Evolutionary conservation across 2,329 filamentous ascomycete species (phyloP), one percentile per base, ranked within the genome.

Genomic region (Mollisiaceae sp.): DNA sequence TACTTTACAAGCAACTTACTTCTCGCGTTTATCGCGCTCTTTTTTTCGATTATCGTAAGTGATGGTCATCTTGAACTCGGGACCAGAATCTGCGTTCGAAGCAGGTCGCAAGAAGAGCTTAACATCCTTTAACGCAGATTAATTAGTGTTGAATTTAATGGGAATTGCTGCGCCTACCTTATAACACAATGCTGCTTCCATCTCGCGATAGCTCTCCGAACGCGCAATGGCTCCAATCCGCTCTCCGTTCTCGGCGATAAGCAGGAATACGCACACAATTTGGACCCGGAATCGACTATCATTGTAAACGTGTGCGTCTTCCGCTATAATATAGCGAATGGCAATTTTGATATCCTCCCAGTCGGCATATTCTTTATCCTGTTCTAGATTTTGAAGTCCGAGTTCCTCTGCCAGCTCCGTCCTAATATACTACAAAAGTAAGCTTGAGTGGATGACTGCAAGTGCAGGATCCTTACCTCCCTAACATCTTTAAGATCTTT

Each of bases 181-280:
- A 32, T 52, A 52, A 52, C 47, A 32, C 24, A 52, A 32, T 15
- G 47, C 47, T 32, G 9, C 22, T 14, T 52, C 47, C 8, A 8
- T 20, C 47, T 52, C 11, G 9, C 47, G 47, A 52, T 52, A 52
- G 24, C 8, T 12, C 22, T 52, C 47, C 24, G 47, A 52, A 22
- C 47, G 47, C 24, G 18, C 20, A 52, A 52, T 32, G 15, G 20
- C 47, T 52, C 47, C 47, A 27, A 52, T 9, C 11, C 47, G 47
- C 47, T 52, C 47, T 24, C 47, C 47, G 15, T 52, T 52, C 22
- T 52, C 47, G 47, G 47, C 47, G 9, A 52, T 32, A 52, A 52
- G 47, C 24, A 52, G 18, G 20, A 27, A 12, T 24, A 52, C 14
- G 24, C 47, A 52, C 47, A 12, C 47, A 52, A 32, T 24, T 27